Evolutionary conservation across 805 yeast species (phyloP), one percentile per base, ranked within the genome.

Genomic region (Nakazawaea pomicola): DNA sequence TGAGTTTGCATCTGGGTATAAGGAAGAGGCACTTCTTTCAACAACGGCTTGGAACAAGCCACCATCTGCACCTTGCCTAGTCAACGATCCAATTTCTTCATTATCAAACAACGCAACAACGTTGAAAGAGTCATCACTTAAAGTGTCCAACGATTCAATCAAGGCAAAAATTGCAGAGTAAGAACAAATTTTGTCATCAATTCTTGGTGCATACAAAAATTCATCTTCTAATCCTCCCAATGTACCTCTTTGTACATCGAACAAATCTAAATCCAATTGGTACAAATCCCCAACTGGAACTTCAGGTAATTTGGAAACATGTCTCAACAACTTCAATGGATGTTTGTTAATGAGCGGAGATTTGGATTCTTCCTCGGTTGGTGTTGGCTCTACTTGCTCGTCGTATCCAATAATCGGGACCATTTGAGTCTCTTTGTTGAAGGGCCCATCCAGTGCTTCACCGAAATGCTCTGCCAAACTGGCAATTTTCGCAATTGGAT

Each of bases 381-480:
- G 73, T 32, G 70, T 65, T 12, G 55, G 66, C 38, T 58, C 65
- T 9, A 58, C 62, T 14, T 61, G 65, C 3, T 47, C 51, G 15
- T 50, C 62, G 49, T 69, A 82, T 0, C 89, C 95, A 38, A 83
- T 65, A 10, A 88, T 77, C 1, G 96, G 96, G 12, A 85, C 84
- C 38, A 83, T 79, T 53, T 80, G 77, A 20, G 83, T 82, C 58
- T 87, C 95, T 40, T 64, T 67, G 63, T 88, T 85, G 63, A 81
- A 83, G 5, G 90, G 90, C 6, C 82, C 82, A 18, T 61, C 54
- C 3, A 88, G 70, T 4, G 78, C 79, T 1, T 65, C 64, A 36
- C 95, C 95, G 58, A 87, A 87, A 63, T 88, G 95, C 3, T 89
- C 90, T 6, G 95, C 95, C 54, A 88, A 68, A 1, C 91, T 74